phyloP scores from a whole-genome alignment of 371 early-diverging fungal species.

The Mortierella sp. region DNA sequence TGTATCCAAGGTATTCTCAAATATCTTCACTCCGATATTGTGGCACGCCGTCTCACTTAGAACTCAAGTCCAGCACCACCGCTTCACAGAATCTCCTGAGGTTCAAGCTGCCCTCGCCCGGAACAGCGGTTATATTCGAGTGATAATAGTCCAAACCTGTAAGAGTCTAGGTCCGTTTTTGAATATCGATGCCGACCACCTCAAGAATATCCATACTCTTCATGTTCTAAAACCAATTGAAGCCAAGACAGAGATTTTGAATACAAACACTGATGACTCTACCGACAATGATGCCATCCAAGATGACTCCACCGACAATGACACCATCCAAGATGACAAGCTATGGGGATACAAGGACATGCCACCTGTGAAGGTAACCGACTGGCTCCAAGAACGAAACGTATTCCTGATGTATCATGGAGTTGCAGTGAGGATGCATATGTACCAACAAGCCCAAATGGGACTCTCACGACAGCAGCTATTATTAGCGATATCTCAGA shows the following conservation, averaged over 20 bases:
- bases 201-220: neutral
- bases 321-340: neutral
- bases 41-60: constrained; percentile 16
- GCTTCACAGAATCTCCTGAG: constrained; percentile 14
- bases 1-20: constrained; percentile 10
- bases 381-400: neutral
- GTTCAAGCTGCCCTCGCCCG: constrained; percentile 15
- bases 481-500: too few species aligned
- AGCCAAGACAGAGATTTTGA: neutral
- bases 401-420: neutral
- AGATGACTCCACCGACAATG: too few species aligned
- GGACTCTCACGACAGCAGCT: too few species aligned
- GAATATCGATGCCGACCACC: neutral
- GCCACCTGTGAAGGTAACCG: neutral
- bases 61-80: constrained; percentile 12
- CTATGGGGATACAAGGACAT: neutral
- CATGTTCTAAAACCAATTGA: neutral
- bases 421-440: too few species aligned
- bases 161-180: constrained; percentile 14
- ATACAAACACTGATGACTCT: neutral
- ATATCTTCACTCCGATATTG: constrained; percentile 5
- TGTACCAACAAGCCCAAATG: too few species aligned
- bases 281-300: neutral
- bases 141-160: constrained; percentile 10
- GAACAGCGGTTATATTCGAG: neutral